Percentiles rank a stretch among this genome's conserved stretches.
Conservation (phyloP, 2,329 filamentous ascomycete species). For the Botrytis cinerea region DNA sequence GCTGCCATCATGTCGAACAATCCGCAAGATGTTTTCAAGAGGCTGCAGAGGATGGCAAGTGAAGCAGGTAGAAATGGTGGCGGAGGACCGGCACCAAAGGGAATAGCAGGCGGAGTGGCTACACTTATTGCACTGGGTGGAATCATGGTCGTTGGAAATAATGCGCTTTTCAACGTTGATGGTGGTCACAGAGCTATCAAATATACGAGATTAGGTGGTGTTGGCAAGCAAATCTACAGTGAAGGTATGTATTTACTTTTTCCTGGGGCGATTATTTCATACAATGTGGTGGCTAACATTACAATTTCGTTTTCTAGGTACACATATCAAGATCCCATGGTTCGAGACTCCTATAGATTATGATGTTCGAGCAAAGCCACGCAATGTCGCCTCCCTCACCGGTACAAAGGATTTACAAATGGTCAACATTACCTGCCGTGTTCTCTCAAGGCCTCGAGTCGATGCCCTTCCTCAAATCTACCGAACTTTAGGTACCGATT, state of each 20-base stretch:
- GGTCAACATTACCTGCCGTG: constrained; percentile 99
- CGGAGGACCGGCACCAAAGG: constrained; percentile 48
- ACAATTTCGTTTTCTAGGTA: constrained; percentile 57
- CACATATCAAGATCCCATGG: constrained; percentile 93
- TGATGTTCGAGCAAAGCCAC: constrained; percentile 95
- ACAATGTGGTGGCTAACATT: constrained; percentile 27
- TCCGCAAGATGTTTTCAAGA: constrained; percentile 66
- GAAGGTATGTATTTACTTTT: constrained; percentile 65
- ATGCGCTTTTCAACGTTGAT: constrained; percentile 78
- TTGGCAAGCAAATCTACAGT: constrained; percentile 91
- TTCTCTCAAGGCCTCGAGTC: constrained; percentile 86
- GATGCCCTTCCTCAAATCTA: constrained; percentile 95
- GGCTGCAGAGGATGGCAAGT: constrained; percentile 60
- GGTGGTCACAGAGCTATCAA: constrained; percentile 99
- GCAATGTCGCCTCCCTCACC: constrained; percentile 94
- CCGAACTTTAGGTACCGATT: constrained; percentile 90
- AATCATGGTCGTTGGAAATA: constrained; percentile 55
- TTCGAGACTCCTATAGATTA: constrained; percentile 96
- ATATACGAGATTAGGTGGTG: constrained; percentile 88
- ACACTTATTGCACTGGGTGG: constrained; percentile 56
- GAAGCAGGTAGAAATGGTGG: constrained; percentile 52
- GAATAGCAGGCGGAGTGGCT: constrained; percentile 55
- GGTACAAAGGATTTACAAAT: constrained; percentile 99
- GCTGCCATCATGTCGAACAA: constrained; percentile 45
- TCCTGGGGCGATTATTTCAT: too few relatives aligned